Evolutionary conservation across 164 flowering plant genomes (phyloP), one percentile per base, ranked within the genome.

Genomic region (Nymphaea thermarum): DNA sequence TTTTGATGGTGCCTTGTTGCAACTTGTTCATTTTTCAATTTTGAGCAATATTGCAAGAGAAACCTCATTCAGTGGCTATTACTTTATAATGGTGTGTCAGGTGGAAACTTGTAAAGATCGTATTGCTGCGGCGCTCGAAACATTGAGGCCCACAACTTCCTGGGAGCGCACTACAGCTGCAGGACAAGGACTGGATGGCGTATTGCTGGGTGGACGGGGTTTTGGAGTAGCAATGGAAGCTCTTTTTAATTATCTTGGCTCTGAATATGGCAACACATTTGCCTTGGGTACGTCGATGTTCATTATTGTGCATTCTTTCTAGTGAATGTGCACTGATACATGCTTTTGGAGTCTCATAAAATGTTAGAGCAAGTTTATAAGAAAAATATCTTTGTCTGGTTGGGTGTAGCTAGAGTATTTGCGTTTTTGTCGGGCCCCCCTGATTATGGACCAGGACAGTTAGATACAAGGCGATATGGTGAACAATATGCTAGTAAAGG

Each of bases 401-500:
- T 25, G 36, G 11, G 7, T 61, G 82, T 96, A 95, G 99, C 97
- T 69, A 86, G 98, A 72, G 82, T 95, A 10, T 95, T 92, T 83
- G 94, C 98, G 53, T 95, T 95, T 76, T 74, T 95, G 66, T 95
- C 99, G 71, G 99, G 99, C 59, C 92, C 97, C 78, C 99, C 99
- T 77, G 99, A 95, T 85, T 87, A 81, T 84, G 99, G 99, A 79
- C 82, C 96, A 76, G 99, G 99, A 65, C 96, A 90, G 66, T 84
- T 95, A 43, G 99, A 95, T 78, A 90, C 98, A 15, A 81, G 85
- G 73, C 80, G 98, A 60, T 95, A 95, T 71, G 99, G 99, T 67
- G 99, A 90, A 76, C 98, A 93, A 73, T 93, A 93, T 84, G 98
- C 98, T 63, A 93, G 98, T 78, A 93, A 82, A 81, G 82, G 98